Evolutionary conservation across 2,329 filamentous ascomycete genomes (phyloP).

Genomic region (Aspergillus cejpii): DNA sequence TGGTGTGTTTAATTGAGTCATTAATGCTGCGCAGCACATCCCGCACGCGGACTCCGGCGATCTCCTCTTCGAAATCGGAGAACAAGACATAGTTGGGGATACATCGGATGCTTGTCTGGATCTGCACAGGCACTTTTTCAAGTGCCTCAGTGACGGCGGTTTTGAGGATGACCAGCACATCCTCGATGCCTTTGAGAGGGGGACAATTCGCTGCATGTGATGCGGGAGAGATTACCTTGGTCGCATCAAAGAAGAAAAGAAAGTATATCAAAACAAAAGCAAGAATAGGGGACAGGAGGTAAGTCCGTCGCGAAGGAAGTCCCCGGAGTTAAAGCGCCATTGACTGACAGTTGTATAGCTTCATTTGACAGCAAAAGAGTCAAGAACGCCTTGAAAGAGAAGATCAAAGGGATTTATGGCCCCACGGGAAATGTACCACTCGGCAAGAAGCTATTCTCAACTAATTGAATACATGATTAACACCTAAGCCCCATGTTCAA

Average conservation of each 20-base stretch:
- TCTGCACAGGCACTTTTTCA: constrained; percentile 50
- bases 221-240: neutral
- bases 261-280: neutral
- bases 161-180: constrained; percentile 53
- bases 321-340: neutral
- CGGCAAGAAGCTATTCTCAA: too few relatives aligned
- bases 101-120: constrained; percentile 50
- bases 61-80: constrained; percentile 51
- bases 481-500: too few relatives aligned
- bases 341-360: too few relatives aligned
- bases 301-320: neutral
- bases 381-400: too few relatives aligned
- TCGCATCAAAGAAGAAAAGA: neutral
- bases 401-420: too few relatives aligned
- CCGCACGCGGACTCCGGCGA: constrained; percentile 45
- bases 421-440: too few relatives aligned
- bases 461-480: too few relatives aligned
- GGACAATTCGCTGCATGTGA: constrained; percentile 22
- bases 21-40: constrained; percentile 46
- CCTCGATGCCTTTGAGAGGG: constrained; percentile 36
- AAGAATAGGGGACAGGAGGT: neutral
- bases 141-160: constrained; percentile 54
- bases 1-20: constrained; percentile 27
- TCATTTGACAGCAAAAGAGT: too few relatives aligned
- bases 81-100: constrained; percentile 52